A percentile compares a stretch with the other conserved stretches of the same genome.
These are phyloP conservation scores for Clausena lansium DNA, from an alignment of 345 rosid genomes.

Conservation along the genomic window DNA sequence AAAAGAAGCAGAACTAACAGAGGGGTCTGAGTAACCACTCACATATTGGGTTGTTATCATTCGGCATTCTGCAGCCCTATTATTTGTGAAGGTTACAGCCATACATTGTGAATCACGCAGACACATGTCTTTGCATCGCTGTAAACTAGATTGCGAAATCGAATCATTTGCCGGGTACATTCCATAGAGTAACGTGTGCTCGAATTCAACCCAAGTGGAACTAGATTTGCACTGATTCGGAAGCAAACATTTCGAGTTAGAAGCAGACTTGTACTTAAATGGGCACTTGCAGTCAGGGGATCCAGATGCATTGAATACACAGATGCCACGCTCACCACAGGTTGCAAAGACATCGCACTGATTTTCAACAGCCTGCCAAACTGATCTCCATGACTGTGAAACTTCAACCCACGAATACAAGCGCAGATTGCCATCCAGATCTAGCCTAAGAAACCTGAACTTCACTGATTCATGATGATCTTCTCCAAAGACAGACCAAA, in stretches of 20 bases:
- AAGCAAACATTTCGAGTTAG: slow-evolving; percentile 48
- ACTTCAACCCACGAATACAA: slow-evolving; percentile 66
- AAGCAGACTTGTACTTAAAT: slow-evolving; percentile 24
- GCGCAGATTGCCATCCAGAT: slow-evolving; percentile 76
- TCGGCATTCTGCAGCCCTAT: slow-evolving; percentile 51
- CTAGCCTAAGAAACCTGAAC: slow-evolving; percentile 70
- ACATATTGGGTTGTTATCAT: slow-evolving; percentile 48
- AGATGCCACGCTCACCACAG: slow-evolving; percentile 63
- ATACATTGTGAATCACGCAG: slow-evolving; percentile 41
- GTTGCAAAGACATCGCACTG: slow-evolving; percentile 84
- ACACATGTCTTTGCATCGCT: slow-evolving; percentile 56
- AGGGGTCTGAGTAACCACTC: slow-evolving; percentile 69
- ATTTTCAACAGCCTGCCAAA: slow-evolving; percentile 90
- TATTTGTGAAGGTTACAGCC: slow-evolving; percentile 61
- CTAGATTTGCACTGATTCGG: slow-evolving; percentile 43
- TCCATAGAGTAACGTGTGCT: slow-evolving; percentile 57
- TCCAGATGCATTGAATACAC: slow-evolving; percentile 53
- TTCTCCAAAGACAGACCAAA: slow-evolving; percentile 64
- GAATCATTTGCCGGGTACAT: slow-evolving; percentile 64
- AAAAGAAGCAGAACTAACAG: slow-evolving; percentile 55
- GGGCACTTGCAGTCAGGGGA: slow-evolving; percentile 55
- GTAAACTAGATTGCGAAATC: slow-evolving; percentile 37
- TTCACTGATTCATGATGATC: slow-evolving; percentile 63
- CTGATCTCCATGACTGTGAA: slow-evolving; percentile 58
- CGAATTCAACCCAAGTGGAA: slow-evolving; percentile 39